Evolutionary conservation across 495 filamentous ascomycete species (phyloP).

Genomic region (Podospora sp.): DNA sequence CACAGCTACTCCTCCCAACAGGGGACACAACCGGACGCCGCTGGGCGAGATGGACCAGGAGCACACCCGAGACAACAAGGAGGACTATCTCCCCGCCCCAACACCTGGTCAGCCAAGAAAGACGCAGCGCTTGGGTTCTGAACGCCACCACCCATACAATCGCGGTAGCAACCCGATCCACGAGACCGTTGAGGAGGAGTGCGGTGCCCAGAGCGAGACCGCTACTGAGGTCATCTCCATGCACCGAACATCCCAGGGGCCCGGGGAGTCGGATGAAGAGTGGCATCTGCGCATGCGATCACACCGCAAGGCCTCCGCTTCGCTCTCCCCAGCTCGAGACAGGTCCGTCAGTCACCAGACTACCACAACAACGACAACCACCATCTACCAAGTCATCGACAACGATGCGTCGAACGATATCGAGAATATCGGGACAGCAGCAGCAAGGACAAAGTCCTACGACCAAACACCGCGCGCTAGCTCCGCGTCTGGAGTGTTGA

Average conservation of each 20-base stretch:
- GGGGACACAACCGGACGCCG: conserved; percentile 72
- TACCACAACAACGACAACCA: conserved; percentile 65
- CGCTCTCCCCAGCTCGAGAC: conserved; percentile 43
- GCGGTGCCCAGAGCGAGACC: conserved; percentile 18
- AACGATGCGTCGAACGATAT: conserved; percentile 59
- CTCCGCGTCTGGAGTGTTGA: conserved; percentile 66
- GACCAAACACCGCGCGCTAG: conserved; percentile 59
- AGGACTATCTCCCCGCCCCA: conserved; percentile 88
- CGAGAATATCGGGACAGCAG: conserved; percentile 52
- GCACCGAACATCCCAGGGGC: conserved; percentile 55
- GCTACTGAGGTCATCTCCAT: conserved; percentile 51
- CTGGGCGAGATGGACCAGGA: conserved; percentile 90
- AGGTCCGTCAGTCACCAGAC: conserved; percentile 57
- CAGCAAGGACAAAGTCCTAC: conserved; percentile 65
- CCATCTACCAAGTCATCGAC: conserved; percentile 56
- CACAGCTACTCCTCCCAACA: conserved; percentile 80
- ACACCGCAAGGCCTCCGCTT: conserved; percentile 55
- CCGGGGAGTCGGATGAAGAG: conserved; percentile 76
- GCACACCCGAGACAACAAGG: conserved; percentile 57
- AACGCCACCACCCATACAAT: conserved; percentile 57
- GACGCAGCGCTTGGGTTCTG: conserved; percentile 54
- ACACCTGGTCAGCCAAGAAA: conserved; percentile 97
- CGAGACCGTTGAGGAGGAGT: conserved; percentile 48
- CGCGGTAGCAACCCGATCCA: conserved; percentile 42
- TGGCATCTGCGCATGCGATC: conserved; percentile 69